These are phyloP conservation scores for Stereum hirsutum DNA, from an alignment of 1,284 basidiomycete genomes.

Conservation along the genomic window DNA sequence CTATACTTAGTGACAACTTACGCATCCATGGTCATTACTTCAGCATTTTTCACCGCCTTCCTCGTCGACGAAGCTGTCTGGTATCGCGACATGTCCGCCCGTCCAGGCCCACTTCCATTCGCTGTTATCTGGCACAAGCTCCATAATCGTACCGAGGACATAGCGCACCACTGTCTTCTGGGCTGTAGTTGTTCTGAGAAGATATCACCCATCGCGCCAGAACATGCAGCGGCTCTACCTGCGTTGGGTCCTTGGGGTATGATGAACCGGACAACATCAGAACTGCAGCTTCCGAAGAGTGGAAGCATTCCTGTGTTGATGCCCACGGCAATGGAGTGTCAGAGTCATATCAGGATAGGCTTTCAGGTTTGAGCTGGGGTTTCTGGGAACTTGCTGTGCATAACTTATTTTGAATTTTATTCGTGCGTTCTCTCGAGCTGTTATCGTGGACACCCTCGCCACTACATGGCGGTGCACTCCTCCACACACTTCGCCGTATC, in stretches of 20 bases:
- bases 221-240: slow-evolving; percentile 7
- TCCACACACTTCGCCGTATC: no score
- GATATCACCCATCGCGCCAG: slow-evolving; percentile 9
- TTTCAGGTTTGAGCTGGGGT: slow-evolving; percentile 9
- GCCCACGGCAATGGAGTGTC: slow-evolving; percentile 12
- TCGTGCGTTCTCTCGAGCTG: no score
- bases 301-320: slow-evolving; percentile 11
- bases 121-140: slow-evolving; percentile 1
- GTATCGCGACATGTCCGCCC: slow-evolving; percentile 12
- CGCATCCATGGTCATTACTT: slow-evolving; percentile 4
- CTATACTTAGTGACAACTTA: slow-evolving; percentile 8
- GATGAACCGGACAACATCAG: neutral
- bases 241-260: slow-evolving; percentile 3
- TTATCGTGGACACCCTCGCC: no score
- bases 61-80: slow-evolving; percentile 13
- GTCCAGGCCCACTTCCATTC: slow-evolving; percentile 13
- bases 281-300: neutral
- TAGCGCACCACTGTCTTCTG: slow-evolving; percentile 9
- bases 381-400: neutral
- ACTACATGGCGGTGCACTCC: no score
- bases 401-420: neutral
- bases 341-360: slow-evolving; percentile 11
- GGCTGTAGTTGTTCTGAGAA: slow-evolving; percentile 12
- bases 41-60: slow-evolving; percentile 9
- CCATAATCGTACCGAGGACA: neutral